Evolutionary conservation across 2,329 filamentous ascomycete species (phyloP).

Genomic region (Pseudogymnoascus sp.): DNA sequence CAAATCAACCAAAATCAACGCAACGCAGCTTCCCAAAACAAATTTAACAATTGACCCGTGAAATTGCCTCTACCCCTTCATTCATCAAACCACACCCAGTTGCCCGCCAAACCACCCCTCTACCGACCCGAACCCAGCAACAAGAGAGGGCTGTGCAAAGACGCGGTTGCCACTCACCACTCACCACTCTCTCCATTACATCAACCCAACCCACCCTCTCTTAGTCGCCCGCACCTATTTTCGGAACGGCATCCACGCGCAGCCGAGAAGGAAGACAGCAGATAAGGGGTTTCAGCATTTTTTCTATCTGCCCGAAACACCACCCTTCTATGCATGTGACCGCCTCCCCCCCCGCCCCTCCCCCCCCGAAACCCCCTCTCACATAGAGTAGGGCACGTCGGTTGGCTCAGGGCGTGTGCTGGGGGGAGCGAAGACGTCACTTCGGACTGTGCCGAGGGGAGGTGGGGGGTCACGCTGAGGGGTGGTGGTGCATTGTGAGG

Average conservation of each 20-base stretch:
- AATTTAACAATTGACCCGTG: neutral
- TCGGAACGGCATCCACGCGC: neutral
- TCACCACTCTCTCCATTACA: neutral
- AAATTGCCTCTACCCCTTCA: neutral
- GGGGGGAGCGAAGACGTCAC: neutral
- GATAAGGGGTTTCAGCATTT: neutral
- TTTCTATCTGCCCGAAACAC: neutral
- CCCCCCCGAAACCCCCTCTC: neutral
- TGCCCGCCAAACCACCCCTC: neutral
- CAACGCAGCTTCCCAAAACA: neutral
- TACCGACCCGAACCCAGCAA: neutral
- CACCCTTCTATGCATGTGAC: neutral
- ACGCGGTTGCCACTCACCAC: too few relatives aligned
- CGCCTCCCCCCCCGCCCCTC: neutral
- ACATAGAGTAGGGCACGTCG: neutral
- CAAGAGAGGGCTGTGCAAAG: neutral
- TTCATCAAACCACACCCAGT: neutral
- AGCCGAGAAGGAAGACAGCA: neutral
- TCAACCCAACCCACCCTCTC: neutral
- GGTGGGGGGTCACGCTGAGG: neutral
- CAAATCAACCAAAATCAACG: neutral
- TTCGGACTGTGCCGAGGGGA: neutral
- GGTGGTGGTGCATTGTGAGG: neutral
- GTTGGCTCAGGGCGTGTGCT: neutral
- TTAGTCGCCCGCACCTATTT: neutral